Percentiles rank a stretch among this genome's conserved stretches.
Evolutionary conservation across 805 yeast genomes (phyloP).

Genomic region (Hemisphaericaspora nanyangensis): DNA sequence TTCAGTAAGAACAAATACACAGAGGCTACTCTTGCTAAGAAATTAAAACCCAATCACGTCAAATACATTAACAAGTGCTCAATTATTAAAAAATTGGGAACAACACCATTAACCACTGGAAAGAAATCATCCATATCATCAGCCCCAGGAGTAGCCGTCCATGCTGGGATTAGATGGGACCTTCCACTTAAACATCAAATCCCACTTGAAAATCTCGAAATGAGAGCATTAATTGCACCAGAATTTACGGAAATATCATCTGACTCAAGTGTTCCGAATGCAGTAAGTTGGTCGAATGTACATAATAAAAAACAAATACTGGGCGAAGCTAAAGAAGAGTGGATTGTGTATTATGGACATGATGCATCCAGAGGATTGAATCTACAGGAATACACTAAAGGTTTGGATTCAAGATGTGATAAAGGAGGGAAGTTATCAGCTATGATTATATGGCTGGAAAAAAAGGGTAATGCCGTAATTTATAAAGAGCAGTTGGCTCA

Average conservation of each 20-base stretch:
- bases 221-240: conserved; percentile 68
- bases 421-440: conserved; percentile 70
- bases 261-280: conserved; percentile 29
- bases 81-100: conserved; percentile 58
- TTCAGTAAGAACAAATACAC: conserved; percentile 30
- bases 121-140: conserved; percentile 12
- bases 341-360: conserved; percentile 70
- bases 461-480: conserved; percentile 11
- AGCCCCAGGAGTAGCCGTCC: conserved; percentile 58
- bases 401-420: conserved; percentile 81
- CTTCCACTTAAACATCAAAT: conserved; percentile 52
- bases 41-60: conserved; percentile 57
- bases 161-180: conserved; percentile 79
- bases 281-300: conserved; percentile 54
- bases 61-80: conserved; percentile 60
- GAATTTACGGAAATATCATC: conserved; percentile 57
- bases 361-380: conserved; percentile 78
- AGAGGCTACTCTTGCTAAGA: conserved; percentile 46
- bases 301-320: conserved; percentile 47
- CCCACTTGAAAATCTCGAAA: conserved; percentile 60
- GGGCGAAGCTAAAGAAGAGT: conserved; percentile 25
- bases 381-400: conserved; percentile 62
- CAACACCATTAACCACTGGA: conserved; percentile 43
- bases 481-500: conserved; percentile 20
- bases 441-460: conserved; percentile 41